These are phyloP conservation scores for Chaetomiaceae sp. DNA, from an alignment of 2,329 filamentous ascomycete genomes.

Conservation along the genomic window DNA sequence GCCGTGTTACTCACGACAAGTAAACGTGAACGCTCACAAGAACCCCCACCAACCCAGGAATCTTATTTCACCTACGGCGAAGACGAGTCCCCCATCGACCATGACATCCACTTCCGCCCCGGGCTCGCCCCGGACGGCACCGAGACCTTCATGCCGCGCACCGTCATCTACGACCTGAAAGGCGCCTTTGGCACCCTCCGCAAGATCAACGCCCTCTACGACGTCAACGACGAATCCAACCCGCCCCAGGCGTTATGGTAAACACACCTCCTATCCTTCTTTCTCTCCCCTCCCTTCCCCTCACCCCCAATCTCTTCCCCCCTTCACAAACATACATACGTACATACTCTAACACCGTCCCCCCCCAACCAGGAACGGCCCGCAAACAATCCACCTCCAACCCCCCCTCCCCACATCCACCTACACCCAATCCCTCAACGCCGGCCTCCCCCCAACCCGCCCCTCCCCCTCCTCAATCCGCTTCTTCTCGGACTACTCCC, in stretches of 20 bases:
- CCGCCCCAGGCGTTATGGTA: slow-evolving; percentile 38
- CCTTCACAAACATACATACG: background rate
- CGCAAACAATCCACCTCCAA: slow-evolving; percentile 63
- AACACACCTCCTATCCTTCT: slow-evolving; percentile 7
- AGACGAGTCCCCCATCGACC: slow-evolving; percentile 61
- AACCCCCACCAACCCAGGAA: slow-evolving; percentile 65
- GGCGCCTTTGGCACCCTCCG: slow-evolving; percentile 84
- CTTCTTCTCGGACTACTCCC: slow-evolving; percentile 95
- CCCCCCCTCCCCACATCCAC: slow-evolving; percentile 61
- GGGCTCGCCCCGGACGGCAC: slow-evolving; percentile 77
- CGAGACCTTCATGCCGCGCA: slow-evolving; percentile 89
- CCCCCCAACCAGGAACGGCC: slow-evolving; percentile 58
- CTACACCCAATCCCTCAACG: slow-evolving; percentile 77
- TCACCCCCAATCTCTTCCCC: background rate
- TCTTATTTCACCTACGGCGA: slow-evolving; percentile 90
- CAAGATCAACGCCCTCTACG: slow-evolving; percentile 85
- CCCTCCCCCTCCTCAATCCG: slow-evolving; percentile 63
- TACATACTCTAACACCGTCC: background rate
- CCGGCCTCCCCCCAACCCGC: slow-evolving; percentile 61
- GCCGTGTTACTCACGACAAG: too few relatives aligned
- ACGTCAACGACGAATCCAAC: slow-evolving; percentile 37
- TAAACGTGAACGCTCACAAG: too few relatives aligned
- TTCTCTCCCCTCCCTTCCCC: background rate
- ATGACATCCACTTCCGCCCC: slow-evolving; percentile 83
- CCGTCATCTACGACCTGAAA: slow-evolving; percentile 92